phyloP scores from a whole-genome alignment of 805 yeast species.

The Zygosaccharomyces rouxii region DNA sequence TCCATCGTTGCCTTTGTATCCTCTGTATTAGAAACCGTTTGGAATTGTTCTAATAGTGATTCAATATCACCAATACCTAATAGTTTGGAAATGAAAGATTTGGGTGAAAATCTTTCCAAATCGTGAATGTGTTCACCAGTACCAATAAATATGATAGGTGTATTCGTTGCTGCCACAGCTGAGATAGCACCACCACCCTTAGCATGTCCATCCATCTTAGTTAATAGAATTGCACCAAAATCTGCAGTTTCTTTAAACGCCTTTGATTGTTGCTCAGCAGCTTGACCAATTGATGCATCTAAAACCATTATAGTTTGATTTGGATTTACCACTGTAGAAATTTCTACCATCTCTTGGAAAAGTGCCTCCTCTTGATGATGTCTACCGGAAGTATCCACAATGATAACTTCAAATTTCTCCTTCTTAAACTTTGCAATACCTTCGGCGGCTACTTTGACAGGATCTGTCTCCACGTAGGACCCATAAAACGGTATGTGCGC shows the following conservation, averaged over 20 bases:
- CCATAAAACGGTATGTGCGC: constrained; percentile 94
- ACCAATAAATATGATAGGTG: constrained; percentile 95
- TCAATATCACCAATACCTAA: constrained; percentile 95
- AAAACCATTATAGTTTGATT: constrained; percentile 95
- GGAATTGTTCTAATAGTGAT: constrained; percentile 90
- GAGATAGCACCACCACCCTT: constrained; percentile 99
- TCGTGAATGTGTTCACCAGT: constrained; percentile 97
- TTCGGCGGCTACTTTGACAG: constrained; percentile 82
- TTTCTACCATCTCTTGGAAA: constrained; percentile 92
- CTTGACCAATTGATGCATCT: constrained; percentile 97
- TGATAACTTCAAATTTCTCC: constrained; percentile 87
- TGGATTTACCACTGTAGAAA: constrained; percentile 83
- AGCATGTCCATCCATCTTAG: constrained; percentile 98
- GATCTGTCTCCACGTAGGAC: constrained; percentile 92
- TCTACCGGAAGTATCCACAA: constrained; percentile 97
- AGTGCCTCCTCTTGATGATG: constrained; percentile 91
- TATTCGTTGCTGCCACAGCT: constrained; percentile 94
- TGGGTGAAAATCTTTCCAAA: constrained; percentile 85
- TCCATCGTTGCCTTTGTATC: constrained; percentile 89
- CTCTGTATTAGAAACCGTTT: constrained; percentile 62
- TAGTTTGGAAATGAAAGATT: constrained; percentile 82
- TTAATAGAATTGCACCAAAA: constrained; percentile 90
- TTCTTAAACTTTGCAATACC: constrained; percentile 90
- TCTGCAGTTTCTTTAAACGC: constrained; percentile 92
- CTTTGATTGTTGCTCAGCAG: constrained; percentile 90